phyloP scores from a whole-genome alignment of 2,329 filamentous ascomycete genomes.

The Lasiodiplodia citricola region DNA sequence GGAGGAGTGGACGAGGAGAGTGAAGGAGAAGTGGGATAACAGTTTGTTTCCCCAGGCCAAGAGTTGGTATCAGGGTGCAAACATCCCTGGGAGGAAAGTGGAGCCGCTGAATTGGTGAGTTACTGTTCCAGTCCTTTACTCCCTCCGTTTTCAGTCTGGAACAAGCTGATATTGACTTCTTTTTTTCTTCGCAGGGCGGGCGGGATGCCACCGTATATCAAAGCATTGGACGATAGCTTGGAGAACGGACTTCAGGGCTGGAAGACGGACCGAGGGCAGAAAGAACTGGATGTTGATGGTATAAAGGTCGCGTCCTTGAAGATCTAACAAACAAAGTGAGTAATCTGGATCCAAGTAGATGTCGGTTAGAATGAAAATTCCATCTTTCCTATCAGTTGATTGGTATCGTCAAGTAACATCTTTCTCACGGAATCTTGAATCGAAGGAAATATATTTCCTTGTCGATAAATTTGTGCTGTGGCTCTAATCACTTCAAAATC shows the following conservation, averaged over 20 bases:
- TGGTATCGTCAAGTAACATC: too few species aligned
- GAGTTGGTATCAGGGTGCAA: slow-evolving; percentile 45
- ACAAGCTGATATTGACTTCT: not conserved
- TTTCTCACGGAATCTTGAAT: too few species aligned
- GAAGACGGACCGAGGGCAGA: not conserved
- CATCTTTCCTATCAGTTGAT: too few species aligned
- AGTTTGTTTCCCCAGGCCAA: slow-evolving; percentile 39
- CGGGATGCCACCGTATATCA: slow-evolving; percentile 15
- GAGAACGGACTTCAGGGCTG: slow-evolving; percentile 16
- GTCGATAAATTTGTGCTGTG: too few species aligned
- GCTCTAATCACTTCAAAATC: too few species aligned
- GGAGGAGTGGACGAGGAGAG: slow-evolving; percentile 46
- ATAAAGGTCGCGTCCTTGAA: not conserved
- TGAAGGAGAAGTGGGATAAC: slow-evolving; percentile 34
- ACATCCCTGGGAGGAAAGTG: slow-evolving; percentile 48
- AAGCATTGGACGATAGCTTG: slow-evolving; percentile 11
- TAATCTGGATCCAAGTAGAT: too few species aligned
- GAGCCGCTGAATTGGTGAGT: slow-evolving; percentile 47
- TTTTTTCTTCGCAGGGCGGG: not conserved
- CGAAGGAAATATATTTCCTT: too few species aligned
- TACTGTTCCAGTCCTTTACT: slow-evolving; percentile 30
- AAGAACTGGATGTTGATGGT: not conserved
- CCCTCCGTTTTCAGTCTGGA: not conserved
- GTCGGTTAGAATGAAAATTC: too few species aligned
- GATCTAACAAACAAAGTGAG: too few species aligned